These are phyloP conservation scores for Taphrina flavorubra DNA, from an alignment of 1,139 yeast species.

Conservation along the genomic window DNA sequence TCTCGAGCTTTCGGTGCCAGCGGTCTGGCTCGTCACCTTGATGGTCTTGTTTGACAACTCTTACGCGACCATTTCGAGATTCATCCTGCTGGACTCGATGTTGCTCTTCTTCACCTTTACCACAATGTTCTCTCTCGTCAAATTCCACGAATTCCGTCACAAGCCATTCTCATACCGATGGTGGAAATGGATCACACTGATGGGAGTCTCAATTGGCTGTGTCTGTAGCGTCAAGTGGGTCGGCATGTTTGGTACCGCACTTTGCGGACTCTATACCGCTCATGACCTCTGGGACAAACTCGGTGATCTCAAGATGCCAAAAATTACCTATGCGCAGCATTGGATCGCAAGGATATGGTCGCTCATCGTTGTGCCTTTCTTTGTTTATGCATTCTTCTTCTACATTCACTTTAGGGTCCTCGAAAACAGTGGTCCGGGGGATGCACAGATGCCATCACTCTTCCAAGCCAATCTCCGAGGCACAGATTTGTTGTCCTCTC, in stretches of 20 bases:
- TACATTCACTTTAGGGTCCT: constrained; percentile 78
- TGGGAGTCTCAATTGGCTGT: constrained; percentile 87
- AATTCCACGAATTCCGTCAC: constrained; percentile 76
- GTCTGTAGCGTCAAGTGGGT: constrained; percentile 92
- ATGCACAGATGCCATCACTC: constrained; percentile 93
- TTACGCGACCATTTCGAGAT: constrained; percentile 86
- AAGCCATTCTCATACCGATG: constrained; percentile 74
- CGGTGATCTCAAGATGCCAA: constrained; percentile 58
- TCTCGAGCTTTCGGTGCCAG: constrained; percentile 76
- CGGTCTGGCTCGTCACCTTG: constrained; percentile 86
- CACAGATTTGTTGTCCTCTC: constrained; percentile 80
- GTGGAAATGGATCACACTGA: constrained; percentile 87
- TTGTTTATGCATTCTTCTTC: constrained; percentile 72
- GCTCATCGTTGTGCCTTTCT: constrained; percentile 74
- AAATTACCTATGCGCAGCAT: constrained; percentile 60
- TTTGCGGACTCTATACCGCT: constrained; percentile 84
- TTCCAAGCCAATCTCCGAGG: constrained; percentile 93
- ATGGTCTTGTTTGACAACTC: constrained; percentile 70
- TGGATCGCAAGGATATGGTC: constrained; percentile 74
- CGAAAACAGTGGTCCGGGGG: constrained; percentile 89
- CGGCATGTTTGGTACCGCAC: constrained; percentile 80
- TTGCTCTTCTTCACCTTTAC: constrained; percentile 87
- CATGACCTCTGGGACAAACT: constrained; percentile 72
- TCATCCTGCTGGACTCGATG: constrained; percentile 95
- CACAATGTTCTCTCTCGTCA: constrained; percentile 75